A percentile compares a stretch with the other conserved stretches of the same genome.
Conservation (phyloP, 371 early-diverging fungal species). For the Coemansia sp. region DNA sequence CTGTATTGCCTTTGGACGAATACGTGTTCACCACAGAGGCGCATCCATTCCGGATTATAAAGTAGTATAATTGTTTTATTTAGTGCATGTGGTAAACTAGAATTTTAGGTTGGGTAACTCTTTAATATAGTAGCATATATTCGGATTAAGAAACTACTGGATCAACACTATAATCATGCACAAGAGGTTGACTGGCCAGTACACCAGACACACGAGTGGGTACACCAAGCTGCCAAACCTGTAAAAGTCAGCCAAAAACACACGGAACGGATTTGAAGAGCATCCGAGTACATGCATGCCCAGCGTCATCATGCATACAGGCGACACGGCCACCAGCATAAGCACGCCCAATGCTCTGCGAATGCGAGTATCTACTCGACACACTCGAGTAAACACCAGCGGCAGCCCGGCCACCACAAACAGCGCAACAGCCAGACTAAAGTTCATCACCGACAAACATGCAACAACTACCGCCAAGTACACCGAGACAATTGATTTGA, state of each 20-base stretch:
- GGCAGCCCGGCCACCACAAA: constrained; percentile 70
- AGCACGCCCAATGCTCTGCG: constrained; percentile 4
- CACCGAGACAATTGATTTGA: constrained; percentile 71
- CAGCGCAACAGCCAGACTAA: constrained; percentile 73
- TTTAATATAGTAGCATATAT: constrained; percentile 3
- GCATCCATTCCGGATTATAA: constrained; percentile 64
- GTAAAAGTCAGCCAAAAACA: constrained; percentile 41
- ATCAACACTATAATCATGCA: constrained; percentile 42
- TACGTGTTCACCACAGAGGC: constrained; percentile 91
- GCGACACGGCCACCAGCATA: constrained; percentile 23
- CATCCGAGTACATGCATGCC: constrained; percentile 23
- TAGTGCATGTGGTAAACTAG: neutral
- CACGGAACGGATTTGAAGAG: constrained; percentile 28
- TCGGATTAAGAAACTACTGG: constrained; percentile 34
- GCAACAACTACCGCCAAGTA: constrained; percentile 72
- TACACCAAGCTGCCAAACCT: constrained; percentile 37
- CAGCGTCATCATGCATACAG: constrained; percentile 25
- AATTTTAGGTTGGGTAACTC: constrained; percentile 44
- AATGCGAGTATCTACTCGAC: neutral
- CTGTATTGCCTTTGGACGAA: constrained; percentile 71
- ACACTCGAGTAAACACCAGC: constrained; percentile 55
- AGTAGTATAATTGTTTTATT: neutral
- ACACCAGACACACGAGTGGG: constrained; percentile 46
- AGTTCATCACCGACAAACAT: constrained; percentile 79
- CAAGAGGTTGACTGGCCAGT: constrained; percentile 51